These are phyloP conservation scores for Sphagnum fallax DNA, from an alignment of 228 moss, liverwort and hornwort genomes.

Conservation along the genomic window DNA sequence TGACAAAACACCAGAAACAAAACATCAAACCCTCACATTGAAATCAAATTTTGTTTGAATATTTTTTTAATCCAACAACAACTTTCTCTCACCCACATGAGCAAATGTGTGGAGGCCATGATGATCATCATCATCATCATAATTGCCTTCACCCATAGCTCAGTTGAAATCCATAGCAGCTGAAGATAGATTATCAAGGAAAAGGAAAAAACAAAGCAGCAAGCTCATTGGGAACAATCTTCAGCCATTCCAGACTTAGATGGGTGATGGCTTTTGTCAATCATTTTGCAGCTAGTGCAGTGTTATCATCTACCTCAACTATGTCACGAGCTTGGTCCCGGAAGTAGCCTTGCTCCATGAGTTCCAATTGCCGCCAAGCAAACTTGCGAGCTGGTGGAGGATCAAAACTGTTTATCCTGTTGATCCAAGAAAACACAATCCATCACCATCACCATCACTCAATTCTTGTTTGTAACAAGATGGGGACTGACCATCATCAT, in stretches of 20 bases:
- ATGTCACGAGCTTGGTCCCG: conserved; percentile 76
- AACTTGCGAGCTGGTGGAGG: conserved; percentile 78
- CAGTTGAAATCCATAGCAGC: too few species aligned
- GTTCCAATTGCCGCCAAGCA: conserved; percentile 84
- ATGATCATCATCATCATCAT: background rate
- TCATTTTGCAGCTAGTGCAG: too few species aligned
- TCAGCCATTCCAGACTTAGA: too few species aligned
- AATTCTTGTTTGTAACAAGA: background rate
- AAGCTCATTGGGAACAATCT: too few species aligned
- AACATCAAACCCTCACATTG: background rate
- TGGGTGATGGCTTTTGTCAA: too few species aligned
- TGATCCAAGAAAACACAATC: background rate
- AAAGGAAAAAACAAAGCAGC: background rate
- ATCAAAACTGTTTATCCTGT: conserved; percentile 85
- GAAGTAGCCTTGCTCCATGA: conserved; percentile 56
- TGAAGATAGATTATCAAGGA: too few species aligned
- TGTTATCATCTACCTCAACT: conserved; percentile 49
- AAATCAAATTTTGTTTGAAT: background rate
- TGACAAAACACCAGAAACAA: background rate
- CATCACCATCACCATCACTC: background rate
- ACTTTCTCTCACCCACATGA: background rate
- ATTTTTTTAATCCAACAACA: background rate
- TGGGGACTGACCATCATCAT: too few species aligned
- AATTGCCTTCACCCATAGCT: background rate
- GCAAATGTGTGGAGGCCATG: background rate